Conservation (phyloP, 805 yeast genomes). For the Candida germanica region DNA sequence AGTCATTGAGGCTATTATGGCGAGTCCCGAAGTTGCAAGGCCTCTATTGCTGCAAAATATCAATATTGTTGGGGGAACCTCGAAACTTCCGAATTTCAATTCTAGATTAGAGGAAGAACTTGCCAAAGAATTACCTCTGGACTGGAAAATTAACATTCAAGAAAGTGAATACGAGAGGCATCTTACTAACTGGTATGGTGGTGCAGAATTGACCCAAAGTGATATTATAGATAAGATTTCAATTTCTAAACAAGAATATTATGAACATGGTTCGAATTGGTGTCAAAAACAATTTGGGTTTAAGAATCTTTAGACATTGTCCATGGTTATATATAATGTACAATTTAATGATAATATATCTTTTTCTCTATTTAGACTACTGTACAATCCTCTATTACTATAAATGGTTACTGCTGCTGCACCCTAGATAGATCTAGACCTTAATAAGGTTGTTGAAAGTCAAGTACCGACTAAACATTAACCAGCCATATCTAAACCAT, state of each 20-base stretch:
- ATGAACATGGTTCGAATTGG: slow-evolving; percentile 75
- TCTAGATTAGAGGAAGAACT: slow-evolving; percentile 60
- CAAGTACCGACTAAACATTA: slow-evolving; percentile 71
- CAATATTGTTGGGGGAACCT: slow-evolving; percentile 78
- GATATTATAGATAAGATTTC: slow-evolving; percentile 49
- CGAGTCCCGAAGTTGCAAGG: slow-evolving; percentile 68
- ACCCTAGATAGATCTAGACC: slow-evolving; percentile 4
- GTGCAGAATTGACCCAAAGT: slow-evolving; percentile 28
- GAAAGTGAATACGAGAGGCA: slow-evolving; percentile 16
- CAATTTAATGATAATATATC: neutral
- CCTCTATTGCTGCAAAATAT: slow-evolving; percentile 81
- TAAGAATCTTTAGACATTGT: slow-evolving; percentile 21
- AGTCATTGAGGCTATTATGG: slow-evolving; percentile 62
- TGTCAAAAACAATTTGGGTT: slow-evolving; percentile 52
- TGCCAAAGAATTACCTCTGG: slow-evolving; percentile 65
- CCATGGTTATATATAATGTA: neutral
- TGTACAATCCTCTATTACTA: too few species aligned
- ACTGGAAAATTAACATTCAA: slow-evolving; percentile 57
- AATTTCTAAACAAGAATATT: slow-evolving; percentile 75
- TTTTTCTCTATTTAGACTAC: too few species aligned
- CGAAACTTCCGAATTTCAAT: slow-evolving; percentile 65
- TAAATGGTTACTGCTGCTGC: too few species aligned
- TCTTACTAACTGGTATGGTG: slow-evolving; percentile 38
- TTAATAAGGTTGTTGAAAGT: slow-evolving; percentile 64
- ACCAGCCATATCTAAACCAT: slow-evolving; percentile 93